Percentiles rank a stretch among this genome's conserved stretches.
These are phyloP conservation scores for Citrus trifoliata DNA, from an alignment of 345 rosid genomes.

Conservation along the genomic window DNA sequence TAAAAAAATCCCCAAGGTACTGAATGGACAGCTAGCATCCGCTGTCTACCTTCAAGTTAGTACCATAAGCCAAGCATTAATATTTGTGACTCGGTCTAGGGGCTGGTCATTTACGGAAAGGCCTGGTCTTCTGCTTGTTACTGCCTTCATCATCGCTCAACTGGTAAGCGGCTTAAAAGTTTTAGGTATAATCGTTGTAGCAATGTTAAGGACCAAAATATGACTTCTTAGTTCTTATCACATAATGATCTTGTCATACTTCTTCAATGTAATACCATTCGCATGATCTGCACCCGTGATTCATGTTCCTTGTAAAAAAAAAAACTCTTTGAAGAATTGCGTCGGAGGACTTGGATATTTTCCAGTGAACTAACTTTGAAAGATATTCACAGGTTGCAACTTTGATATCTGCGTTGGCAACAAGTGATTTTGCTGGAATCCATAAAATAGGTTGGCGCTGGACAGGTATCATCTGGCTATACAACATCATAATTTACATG, in stretches of 20 bases:
- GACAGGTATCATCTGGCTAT: slow-evolving; percentile 75
- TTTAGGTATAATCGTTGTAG: background rate
- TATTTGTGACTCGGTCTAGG: slow-evolving; percentile 66
- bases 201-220: background rate
- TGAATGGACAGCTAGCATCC: slow-evolving; percentile 47
- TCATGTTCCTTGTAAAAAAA: background rate
- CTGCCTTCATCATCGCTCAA: slow-evolving; percentile 69
- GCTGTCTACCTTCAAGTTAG: slow-evolving; percentile 76
- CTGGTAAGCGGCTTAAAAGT: slow-evolving; percentile 28
- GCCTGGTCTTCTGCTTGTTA: slow-evolving; percentile 63
- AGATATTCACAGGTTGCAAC: slow-evolving; percentile 56
- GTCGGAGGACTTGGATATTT: background rate
- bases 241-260: background rate
- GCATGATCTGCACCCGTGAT: background rate
- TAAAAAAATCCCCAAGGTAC: background rate
- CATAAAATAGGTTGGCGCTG: slow-evolving; percentile 73
- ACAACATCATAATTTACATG: slow-evolving; percentile 57
- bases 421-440: slow-evolving; percentile 65
- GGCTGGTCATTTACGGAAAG: slow-evolving; percentile 63
- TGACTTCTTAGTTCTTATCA: background rate
- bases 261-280: background rate
- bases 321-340: no score
- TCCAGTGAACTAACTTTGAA: background rate
- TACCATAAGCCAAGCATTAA: slow-evolving; percentile 86
- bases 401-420: slow-evolving; percentile 49